Evolutionary conservation across 2,329 filamentous ascomycete genomes (phyloP).

Genomic region (Tolypocladium amazonense): DNA sequence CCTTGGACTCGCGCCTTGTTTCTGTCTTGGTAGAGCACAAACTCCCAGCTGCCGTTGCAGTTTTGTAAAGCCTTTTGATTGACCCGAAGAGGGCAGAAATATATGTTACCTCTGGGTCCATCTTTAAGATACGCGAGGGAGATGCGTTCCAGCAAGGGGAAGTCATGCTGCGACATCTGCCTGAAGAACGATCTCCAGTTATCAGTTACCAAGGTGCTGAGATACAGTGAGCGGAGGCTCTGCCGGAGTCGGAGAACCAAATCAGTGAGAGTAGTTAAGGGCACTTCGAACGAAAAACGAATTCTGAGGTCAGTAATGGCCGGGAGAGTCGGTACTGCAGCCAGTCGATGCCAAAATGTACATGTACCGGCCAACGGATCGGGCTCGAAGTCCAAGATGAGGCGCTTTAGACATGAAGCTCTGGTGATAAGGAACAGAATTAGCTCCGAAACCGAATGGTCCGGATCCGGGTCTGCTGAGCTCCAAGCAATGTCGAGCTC

Average conservation of each 20-base stretch:
- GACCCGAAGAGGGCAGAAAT: neutral
- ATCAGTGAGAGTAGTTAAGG: neutral
- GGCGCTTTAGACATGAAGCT: neutral
- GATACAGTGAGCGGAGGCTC: neutral
- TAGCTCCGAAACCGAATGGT: neutral
- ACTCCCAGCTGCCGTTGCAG: neutral
- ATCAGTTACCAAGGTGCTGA: neutral
- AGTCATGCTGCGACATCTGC: neutral
- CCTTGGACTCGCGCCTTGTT: neutral
- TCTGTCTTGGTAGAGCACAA: neutral
- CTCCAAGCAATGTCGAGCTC: neutral
- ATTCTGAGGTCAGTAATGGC: neutral
- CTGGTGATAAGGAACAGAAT: neutral
- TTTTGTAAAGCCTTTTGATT: neutral
- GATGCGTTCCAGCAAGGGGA: neutral
- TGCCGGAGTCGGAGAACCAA: neutral
- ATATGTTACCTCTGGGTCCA: neutral
- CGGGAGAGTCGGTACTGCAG: neutral
- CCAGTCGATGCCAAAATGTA: neutral
- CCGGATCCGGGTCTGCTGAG: neutral
- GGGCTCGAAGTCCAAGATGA: neutral
- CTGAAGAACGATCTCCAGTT: neutral
- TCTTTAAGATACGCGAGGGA: neutral
- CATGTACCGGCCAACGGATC: neutral
- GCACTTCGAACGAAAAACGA: neutral